Percentiles rank a stretch among this genome's conserved stretches.
phyloP scores from a whole-genome alignment of 805 yeast genomes.

The Lachancea fermentati region DNA sequence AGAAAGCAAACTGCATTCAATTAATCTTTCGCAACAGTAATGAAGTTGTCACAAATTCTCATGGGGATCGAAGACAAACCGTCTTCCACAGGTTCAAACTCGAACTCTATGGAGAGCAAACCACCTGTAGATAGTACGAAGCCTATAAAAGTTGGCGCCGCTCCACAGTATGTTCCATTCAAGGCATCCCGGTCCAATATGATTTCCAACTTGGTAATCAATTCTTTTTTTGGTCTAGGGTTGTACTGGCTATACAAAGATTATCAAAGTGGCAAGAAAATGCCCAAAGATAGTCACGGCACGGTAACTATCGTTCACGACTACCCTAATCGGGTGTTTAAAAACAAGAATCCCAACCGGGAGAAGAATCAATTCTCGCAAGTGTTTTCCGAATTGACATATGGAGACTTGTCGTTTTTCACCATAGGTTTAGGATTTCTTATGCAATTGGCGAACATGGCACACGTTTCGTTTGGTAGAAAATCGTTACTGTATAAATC shows the following conservation, averaged over 20 bases:
- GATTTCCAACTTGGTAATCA: slow-evolving; percentile 13
- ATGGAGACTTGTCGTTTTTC: slow-evolving; percentile 19
- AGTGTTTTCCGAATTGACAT: slow-evolving; percentile 14
- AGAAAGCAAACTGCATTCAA: too few relatives aligned
- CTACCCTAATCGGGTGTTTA: slow-evolving; percentile 15
- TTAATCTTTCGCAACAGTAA: too few relatives aligned
- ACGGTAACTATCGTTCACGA: slow-evolving; percentile 14
- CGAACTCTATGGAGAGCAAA: slow-evolving; percentile 5
- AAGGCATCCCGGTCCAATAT: slow-evolving; percentile 13
- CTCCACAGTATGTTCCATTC: slow-evolving; percentile 13
- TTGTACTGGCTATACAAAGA: slow-evolving; percentile 20
- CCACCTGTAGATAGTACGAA: slow-evolving; percentile 1
- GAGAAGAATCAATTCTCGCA: slow-evolving; percentile 5
- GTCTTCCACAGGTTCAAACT: slow-evolving; percentile 6
- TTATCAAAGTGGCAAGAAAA: slow-evolving; percentile 11
- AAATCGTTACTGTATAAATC: slow-evolving; percentile 15
- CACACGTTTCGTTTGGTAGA: slow-evolving; percentile 18
- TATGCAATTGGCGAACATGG: slow-evolving; percentile 17
- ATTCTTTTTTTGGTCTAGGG: slow-evolving; percentile 18
- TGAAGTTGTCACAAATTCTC: neutral
- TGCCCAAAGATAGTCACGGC: slow-evolving; percentile 10
- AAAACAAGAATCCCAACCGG: slow-evolving; percentile 5
- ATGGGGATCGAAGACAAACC: neutral
- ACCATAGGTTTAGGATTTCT: slow-evolving; percentile 21
- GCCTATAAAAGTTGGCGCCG: slow-evolving; percentile 4